Evolutionary conservation across 495 filamentous ascomycete genomes (phyloP).

Genomic region (Aspergillus hancockii): DNA sequence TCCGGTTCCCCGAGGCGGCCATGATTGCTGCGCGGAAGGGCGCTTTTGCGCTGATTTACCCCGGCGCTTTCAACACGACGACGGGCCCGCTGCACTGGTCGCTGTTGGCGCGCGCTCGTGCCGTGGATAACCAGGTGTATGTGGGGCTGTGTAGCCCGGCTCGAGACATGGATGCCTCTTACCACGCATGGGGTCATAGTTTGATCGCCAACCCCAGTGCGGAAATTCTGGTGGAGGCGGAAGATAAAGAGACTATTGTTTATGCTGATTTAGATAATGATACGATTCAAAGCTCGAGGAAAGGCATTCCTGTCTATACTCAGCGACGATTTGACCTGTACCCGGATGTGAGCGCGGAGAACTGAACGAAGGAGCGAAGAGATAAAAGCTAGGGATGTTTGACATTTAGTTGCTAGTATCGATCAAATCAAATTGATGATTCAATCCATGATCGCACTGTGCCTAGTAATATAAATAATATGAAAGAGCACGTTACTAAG

Average conservation of each 20-base stretch:
- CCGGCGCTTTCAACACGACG: slow-evolving; percentile 92
- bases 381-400: neutral
- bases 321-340: slow-evolving; percentile 97
- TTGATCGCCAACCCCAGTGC: slow-evolving; percentile 90
- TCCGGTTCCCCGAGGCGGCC: slow-evolving; percentile 92
- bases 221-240: slow-evolving; percentile 69
- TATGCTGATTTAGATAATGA: slow-evolving; percentile 71
- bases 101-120: slow-evolving; percentile 76
- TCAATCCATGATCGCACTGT: neutral
- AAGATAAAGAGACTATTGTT: slow-evolving; percentile 73
- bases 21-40: slow-evolving; percentile 84
- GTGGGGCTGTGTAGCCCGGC: slow-evolving; percentile 92
- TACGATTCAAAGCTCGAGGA: slow-evolving; percentile 74
- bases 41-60: slow-evolving; percentile 84
- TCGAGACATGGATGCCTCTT: slow-evolving; percentile 71
- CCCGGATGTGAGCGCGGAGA: slow-evolving; percentile 70
- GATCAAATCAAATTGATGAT: neutral
- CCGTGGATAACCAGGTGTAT: slow-evolving; percentile 93
- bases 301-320: slow-evolving; percentile 77
- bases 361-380: neutral
- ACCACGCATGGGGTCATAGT: slow-evolving; percentile 91
- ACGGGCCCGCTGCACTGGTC: slow-evolving; percentile 93
- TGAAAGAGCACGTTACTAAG: too few species aligned
- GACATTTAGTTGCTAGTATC: neutral
- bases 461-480: too few species aligned